phyloP scores from a whole-genome alignment of 2,329 filamentous ascomycete species.

The Fusarium sp. region DNA sequence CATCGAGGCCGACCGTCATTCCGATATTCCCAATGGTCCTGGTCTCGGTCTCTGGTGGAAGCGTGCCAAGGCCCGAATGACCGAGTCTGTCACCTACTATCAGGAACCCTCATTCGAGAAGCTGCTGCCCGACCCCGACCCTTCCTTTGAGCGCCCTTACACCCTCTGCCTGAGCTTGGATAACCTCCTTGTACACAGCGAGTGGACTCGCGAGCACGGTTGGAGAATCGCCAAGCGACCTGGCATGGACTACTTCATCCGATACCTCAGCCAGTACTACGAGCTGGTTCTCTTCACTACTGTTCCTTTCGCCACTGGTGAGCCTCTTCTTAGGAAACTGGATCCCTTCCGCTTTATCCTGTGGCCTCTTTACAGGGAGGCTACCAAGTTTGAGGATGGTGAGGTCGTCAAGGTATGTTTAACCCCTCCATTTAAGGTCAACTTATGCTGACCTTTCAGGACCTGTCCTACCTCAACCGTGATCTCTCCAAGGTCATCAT shows the following conservation, averaged over 20 bases:
- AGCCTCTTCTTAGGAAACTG: constrained; percentile 90
- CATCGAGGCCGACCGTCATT: constrained; percentile 77
- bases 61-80: constrained; percentile 80
- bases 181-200: constrained; percentile 92
- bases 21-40: constrained; percentile 85
- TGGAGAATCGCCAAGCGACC: constrained; percentile 97
- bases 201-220: constrained; percentile 93
- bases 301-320: constrained; percentile 84
- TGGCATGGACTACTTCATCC: constrained; percentile 95
- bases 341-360: constrained; percentile 96
- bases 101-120: constrained; percentile 96
- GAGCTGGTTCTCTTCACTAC: constrained; percentile 96
- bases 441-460: constrained; percentile 62
- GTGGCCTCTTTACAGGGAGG: constrained; percentile 95
- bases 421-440: background rate
- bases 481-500: constrained; percentile 96
- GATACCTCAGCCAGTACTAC: constrained; percentile 97
- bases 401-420: constrained; percentile 89
- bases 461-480: constrained; percentile 97
- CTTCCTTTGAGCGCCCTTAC: constrained; percentile 85
- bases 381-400: constrained; percentile 96
- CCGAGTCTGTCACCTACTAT: constrained; percentile 88
- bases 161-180: constrained; percentile 94
- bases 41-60: constrained; percentile 80
- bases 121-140: constrained; percentile 85